Evolutionary conservation across 805 yeast genomes (phyloP).

Genomic region (Cyberlindnera japonica): DNA sequence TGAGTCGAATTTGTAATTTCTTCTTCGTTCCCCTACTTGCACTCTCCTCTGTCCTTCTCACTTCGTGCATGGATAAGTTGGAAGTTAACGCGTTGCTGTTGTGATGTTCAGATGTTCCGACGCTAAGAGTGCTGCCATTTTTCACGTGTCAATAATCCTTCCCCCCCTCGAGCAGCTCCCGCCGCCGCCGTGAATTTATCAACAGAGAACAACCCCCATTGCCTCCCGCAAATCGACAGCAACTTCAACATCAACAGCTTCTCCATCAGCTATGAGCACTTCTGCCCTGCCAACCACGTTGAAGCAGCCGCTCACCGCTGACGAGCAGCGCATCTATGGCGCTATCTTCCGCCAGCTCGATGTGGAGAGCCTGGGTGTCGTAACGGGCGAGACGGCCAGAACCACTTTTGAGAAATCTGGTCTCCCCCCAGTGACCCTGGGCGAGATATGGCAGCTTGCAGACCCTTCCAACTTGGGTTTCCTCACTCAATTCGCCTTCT

Average conservation of each 20-base stretch:
- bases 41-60: no score
- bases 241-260: not conserved
- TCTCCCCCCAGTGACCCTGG: constrained; percentile 68
- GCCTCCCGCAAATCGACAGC: not conserved
- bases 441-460: constrained; percentile 94
- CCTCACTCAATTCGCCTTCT: constrained; percentile 74
- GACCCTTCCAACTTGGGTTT: constrained; percentile 87
- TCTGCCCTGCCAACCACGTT: constrained; percentile 11
- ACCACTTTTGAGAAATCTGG: constrained; percentile 83
- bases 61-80: no score
- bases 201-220: not conserved
- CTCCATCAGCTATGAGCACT: constrained; percentile 6
- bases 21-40: no score
- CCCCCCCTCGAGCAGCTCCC: not conserved
- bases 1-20: no score
- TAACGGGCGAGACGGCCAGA: constrained; percentile 85
- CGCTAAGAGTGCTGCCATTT: no score
- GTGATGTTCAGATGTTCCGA: not conserved
- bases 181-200: not conserved
- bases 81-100: no score
- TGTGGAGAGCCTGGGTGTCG: constrained; percentile 69
- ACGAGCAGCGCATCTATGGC: constrained; percentile 73
- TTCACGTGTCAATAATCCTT: no score
- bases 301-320: constrained; percentile 51
- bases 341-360: constrained; percentile 77